phyloP scores from a whole-genome alignment of 768 basidiomycete species.

The Dendrothele bispora region DNA sequence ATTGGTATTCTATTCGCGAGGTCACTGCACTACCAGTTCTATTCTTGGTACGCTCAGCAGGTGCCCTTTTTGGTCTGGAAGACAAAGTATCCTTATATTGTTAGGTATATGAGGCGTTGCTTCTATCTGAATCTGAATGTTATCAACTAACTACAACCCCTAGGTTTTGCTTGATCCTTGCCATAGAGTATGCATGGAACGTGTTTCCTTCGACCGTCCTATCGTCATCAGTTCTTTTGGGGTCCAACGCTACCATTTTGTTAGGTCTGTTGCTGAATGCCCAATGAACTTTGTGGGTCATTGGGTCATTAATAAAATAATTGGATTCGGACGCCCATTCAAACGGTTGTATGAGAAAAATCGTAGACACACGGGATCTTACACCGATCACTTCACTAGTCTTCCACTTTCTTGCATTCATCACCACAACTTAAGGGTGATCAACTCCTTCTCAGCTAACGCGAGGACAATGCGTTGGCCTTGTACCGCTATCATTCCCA shows the following conservation, averaged over 20 bases:
- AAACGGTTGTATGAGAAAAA: no score
- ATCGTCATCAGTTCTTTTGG: conserved; percentile 49
- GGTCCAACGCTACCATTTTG: conserved; percentile 25
- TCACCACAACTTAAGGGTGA: conserved; percentile 46
- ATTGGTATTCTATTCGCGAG: conserved; percentile 91
- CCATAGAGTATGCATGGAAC: conserved; percentile 87
- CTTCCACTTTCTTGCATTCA: no score
- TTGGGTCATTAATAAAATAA: no score
- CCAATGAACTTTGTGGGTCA: no score
- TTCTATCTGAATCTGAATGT: conserved; percentile 6
- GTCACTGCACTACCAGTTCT: conserved; percentile 97
- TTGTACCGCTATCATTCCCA: conserved; percentile 46
- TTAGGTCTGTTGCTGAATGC: conserved; percentile 37
- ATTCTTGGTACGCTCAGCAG: conserved; percentile 95
- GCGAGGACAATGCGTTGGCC: conserved; percentile 54
- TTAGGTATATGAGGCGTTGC: conserved; percentile 53
- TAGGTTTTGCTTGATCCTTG: conserved; percentile 60
- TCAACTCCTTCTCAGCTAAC: conserved; percentile 74
- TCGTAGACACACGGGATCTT: no score
- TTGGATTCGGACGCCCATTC: no score
- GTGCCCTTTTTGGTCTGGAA: conserved; percentile 82
- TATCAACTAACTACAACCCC: neutral
- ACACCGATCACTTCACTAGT: no score
- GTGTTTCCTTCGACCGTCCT: conserved; percentile 75
- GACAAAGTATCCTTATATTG: conserved; percentile 57